Percentiles rank a stretch among this genome's conserved stretches.
Evolutionary conservation across 2,329 filamentous ascomycete genomes (phyloP).

Genomic region (Aaosphaeria arxii): DNA sequence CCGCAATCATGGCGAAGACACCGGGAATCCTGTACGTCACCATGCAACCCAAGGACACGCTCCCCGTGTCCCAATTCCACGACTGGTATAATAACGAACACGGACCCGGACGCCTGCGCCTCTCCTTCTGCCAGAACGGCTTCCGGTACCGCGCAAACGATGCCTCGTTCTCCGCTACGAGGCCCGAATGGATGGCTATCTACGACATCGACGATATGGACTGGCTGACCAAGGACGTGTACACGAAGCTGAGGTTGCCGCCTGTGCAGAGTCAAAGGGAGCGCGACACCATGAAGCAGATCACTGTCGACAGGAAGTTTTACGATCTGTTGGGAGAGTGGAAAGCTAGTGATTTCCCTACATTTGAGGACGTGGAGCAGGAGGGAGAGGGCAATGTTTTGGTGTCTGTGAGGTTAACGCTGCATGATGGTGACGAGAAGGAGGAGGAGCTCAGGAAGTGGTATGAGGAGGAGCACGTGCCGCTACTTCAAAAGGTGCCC

Average conservation of each 20-base stretch:
- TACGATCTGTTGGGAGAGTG: slow-evolving; percentile 63
- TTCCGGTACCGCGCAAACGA: slow-evolving; percentile 67
- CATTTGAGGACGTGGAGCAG: slow-evolving; percentile 59
- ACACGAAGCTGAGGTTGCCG: slow-evolving; percentile 62
- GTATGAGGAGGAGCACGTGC: slow-evolving; percentile 73
- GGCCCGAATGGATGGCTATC: slow-evolving; percentile 71
- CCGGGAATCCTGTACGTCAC: slow-evolving; percentile 77
- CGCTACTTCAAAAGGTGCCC: slow-evolving; percentile 68
- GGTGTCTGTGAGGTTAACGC: slow-evolving; percentile 59
- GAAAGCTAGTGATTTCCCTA: slow-evolving; percentile 56
- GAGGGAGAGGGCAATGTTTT: slow-evolving; percentile 55
- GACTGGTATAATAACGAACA: slow-evolving; percentile 89
- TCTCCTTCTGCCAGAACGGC: slow-evolving; percentile 73
- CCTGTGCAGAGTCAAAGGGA: slow-evolving; percentile 58
- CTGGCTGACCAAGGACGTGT: slow-evolving; percentile 66
- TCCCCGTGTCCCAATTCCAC: slow-evolving; percentile 71
- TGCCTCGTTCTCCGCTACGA: background rate
- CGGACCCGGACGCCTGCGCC: slow-evolving; percentile 73
- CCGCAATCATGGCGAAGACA: slow-evolving; percentile 45
- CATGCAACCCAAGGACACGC: slow-evolving; percentile 71
- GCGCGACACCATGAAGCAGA: slow-evolving; percentile 60
- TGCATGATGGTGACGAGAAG: slow-evolving; percentile 46
- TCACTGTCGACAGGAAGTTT: slow-evolving; percentile 68
- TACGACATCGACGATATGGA: slow-evolving; percentile 80
- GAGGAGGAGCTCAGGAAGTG: slow-evolving; percentile 62